Base-by-base conservation (phyloP, 2,329 filamentous ascomycete genomes). In the Pseudogymnoascus sp. region DNA sequence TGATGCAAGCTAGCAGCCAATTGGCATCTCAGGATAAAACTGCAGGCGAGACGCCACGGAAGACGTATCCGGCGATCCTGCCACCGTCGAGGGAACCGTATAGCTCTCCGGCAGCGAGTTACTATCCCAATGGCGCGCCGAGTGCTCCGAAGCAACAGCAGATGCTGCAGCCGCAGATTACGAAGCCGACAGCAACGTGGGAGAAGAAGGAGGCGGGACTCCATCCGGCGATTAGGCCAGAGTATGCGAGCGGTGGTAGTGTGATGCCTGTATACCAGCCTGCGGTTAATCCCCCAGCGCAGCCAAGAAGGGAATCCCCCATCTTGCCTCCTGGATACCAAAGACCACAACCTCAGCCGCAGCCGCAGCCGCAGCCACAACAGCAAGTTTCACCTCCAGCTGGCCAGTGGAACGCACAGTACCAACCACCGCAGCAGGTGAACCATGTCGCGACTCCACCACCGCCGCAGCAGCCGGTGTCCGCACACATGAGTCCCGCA, bases 141-240 rank as follows among this genome's bases (percentile, higher is more conserved):
- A 31, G 19, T 14, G 37, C 61, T 4, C 19, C 61, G 31, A 43
- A 65, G n/a, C 65, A 66, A 21, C 65, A 64, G 6, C 12, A 38
- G n/a, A 19, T 52, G 45, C 35, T 60, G 12, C 61, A 62, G 31
- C 49, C 65, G 14, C 62, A 64, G 23, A 39, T 59, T 38, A 59
- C 55, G 21, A 35, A 39, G 31, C 55, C 31, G 23, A 12, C 49
- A 37, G 38, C 62, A 4, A 58, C 60, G 5, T 72, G 69, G 70
- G 67, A 69, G 39, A 69, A 69, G 60, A 70, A 68, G 35, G 68
- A 70, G 7, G 49, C 41, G 6, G 63, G 66, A 11, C 60, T 75
- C 23, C 76, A 78, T 64, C 76, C 75, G 37, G 74, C 76, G 21
- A 76, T 75, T 58, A 72, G 74, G 52, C 72, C 69, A 58, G 69